A percentile compares a stretch with the other conserved stretches of the same genome.
phyloP scores from a whole-genome alignment of 148 eudicot species.

The Chenopodium formosanum region DNA sequence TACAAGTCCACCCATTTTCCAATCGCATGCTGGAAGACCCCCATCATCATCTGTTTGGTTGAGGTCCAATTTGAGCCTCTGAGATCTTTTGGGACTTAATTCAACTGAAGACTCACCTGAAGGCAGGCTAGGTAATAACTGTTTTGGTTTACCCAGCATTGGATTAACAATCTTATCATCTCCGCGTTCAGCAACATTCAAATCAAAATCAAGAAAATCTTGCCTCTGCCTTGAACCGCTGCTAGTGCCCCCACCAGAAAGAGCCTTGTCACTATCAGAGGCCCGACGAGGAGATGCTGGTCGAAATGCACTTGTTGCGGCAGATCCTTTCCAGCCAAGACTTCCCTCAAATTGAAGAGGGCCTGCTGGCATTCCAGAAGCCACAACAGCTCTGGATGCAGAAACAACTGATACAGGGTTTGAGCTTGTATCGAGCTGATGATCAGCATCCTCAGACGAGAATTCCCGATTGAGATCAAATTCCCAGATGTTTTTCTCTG shows the following conservation, averaged over 20 bases:
- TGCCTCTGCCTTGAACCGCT: slow-evolving; percentile 55
- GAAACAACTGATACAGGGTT: slow-evolving; percentile 64
- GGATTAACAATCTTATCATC: slow-evolving; percentile 40
- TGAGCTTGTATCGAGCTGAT: slow-evolving; percentile 32
- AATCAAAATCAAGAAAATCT: slow-evolving; percentile 63
- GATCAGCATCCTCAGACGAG: slow-evolving; percentile 51
- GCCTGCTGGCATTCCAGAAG: slow-evolving; percentile 50
- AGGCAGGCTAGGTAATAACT: slow-evolving; percentile 31
- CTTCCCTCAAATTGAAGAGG: slow-evolving; percentile 83
- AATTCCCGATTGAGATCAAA: slow-evolving; percentile 82
- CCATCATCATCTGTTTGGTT: slow-evolving; percentile 63
- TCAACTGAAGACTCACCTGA: slow-evolving; percentile 53
- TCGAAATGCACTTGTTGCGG: slow-evolving; percentile 87
- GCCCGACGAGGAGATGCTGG: slow-evolving; percentile 63
- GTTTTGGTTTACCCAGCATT: slow-evolving; percentile 29
- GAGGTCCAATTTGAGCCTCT: slow-evolving; percentile 61
- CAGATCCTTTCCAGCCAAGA: slow-evolving; percentile 95
- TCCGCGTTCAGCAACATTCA: slow-evolving; percentile 62
- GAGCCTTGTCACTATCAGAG: slow-evolving; percentile 47
- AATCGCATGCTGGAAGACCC: slow-evolving; percentile 44
- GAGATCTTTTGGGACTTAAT: slow-evolving; percentile 44
- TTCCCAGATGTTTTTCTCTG: slow-evolving; percentile 35
- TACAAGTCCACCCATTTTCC: slow-evolving; percentile 36
- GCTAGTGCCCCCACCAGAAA: slow-evolving; percentile 41
- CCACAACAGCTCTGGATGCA: slow-evolving; percentile 66